phyloP scores from a whole-genome alignment of 129 eudicot genomes.

The Deinandra increscens region DNA sequence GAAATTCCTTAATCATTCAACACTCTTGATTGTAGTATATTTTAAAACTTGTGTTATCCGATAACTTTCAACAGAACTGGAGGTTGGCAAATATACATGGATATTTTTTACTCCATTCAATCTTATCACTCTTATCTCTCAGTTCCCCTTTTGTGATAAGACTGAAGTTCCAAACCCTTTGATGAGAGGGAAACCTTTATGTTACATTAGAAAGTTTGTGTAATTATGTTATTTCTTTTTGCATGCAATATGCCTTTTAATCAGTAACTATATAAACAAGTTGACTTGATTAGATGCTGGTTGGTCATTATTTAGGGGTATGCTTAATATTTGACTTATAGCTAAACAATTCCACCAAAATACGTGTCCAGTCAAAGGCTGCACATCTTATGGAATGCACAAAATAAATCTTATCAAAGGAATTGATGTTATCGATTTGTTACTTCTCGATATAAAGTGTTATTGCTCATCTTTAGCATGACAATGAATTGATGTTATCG shows the following conservation, averaged over 20 bases:
- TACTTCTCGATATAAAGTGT: neutral
- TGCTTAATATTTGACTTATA: neutral
- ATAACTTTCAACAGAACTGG: neutral
- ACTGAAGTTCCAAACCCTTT: neutral
- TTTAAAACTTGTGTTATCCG: neutral
- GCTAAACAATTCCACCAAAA: neutral
- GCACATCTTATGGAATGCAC: neutral
- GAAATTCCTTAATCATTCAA: too few species aligned
- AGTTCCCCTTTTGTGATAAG: too few species aligned
- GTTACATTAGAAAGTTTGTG: too few species aligned
- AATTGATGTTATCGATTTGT: neutral
- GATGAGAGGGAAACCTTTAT: too few species aligned
- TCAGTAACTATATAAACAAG: neutral
- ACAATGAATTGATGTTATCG: too few species aligned
- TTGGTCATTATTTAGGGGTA: neutral
- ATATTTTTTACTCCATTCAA: neutral
- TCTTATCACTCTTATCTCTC: too few species aligned
- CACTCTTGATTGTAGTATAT: conserved; percentile 1
- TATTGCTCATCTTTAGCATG: too few species aligned
- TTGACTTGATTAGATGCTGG: neutral
- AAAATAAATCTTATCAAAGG: conserved; percentile 5
- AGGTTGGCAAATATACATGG: neutral
- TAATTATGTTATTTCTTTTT: too few species aligned
- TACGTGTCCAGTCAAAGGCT: neutral
- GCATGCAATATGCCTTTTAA: too few species aligned